Conservation (phyloP, 2,329 filamentous ascomycete species). For the Aureobasidium sp. region DNA sequence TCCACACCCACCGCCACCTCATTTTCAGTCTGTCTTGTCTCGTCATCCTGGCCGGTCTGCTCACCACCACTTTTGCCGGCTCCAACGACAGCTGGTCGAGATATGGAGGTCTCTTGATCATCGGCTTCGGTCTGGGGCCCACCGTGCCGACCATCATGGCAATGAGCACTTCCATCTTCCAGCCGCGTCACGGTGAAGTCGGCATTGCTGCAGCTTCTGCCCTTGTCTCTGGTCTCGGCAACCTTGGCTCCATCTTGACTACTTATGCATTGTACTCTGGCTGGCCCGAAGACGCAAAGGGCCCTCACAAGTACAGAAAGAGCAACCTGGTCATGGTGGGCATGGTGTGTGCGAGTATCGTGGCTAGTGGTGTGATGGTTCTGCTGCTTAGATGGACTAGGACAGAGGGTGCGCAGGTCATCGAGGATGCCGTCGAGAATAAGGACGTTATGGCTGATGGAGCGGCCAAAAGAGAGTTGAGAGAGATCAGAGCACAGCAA, state of each 20-base stretch:
- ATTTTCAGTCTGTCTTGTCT: conserved; percentile 73
- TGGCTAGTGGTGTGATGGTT: conserved; percentile 64
- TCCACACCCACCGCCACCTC: conserved; percentile 68
- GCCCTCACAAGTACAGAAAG: conserved; percentile 65
- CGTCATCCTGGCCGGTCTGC: conserved; percentile 74
- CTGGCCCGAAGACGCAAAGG: conserved; percentile 64
- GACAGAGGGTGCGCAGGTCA: conserved; percentile 24
- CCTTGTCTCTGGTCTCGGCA: conserved; percentile 79
- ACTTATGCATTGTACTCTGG: conserved; percentile 86
- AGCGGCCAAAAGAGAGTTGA: conserved; percentile 33
- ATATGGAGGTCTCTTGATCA: conserved; percentile 81
- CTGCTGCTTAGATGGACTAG: conserved; percentile 46
- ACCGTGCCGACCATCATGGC: conserved; percentile 92
- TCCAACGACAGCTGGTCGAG: conserved; percentile 65
- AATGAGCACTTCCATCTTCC: conserved; percentile 87
- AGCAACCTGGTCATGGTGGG: conserved; percentile 87
- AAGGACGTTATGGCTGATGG: conserved; percentile 30
- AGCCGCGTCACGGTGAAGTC: conserved; percentile 80
- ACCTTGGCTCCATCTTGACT: conserved; percentile 76
- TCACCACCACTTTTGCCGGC: conserved; percentile 71
- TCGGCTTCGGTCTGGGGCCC: conserved; percentile 83
- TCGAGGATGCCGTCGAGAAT: conserved; percentile 17
- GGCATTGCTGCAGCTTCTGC: conserved; percentile 82
- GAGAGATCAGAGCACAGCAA: not conserved
- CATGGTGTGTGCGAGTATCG: conserved; percentile 71